Base-by-base conservation (phyloP, 352 stramenopile genomes). In the Thraustotheca clavata region DNA sequence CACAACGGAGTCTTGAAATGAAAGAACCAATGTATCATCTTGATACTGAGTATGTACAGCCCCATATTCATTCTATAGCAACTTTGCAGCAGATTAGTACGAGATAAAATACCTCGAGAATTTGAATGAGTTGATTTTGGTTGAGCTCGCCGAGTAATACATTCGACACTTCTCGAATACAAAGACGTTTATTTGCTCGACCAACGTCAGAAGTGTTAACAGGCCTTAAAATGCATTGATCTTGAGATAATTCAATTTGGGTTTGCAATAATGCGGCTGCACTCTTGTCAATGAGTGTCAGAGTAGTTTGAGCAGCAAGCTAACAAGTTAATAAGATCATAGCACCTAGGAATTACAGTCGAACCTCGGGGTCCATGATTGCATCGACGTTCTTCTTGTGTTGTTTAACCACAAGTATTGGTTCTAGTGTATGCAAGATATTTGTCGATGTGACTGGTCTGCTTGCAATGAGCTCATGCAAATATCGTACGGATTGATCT, bases 381-480 rank as follows among this genome's bases (percentile, higher is more conserved):
- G 83, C 86, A 60, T 91, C 83, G n/a, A 94, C 5, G 34, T 24
- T 75, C 69, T 93, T 93, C 54, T 94, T 94, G 7, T 79, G 77
- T 4, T 77, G 52, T 49, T 88, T 88, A 39, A 88, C 80, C 1
- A 94, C 69, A 27, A 80, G 47, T 36, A 91, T 76, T 0, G 86
- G 79, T 31, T 88, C 76, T 11, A 94, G 83, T n/a, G 43, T 55
- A 35, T 83, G 81, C 69, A 93, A 67, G 20, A 89, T 65, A 1
- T 80, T 92, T n/a, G 80, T 70, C 22, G 88, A 62, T 52, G 92
- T 83, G 2, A 69, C 79, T 68, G 91, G 90, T 8, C 74, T 66
- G 54, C 85, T 89, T n/a, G 78, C 73, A 0, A 80, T 85, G 29
- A 94, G 70, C 33, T 93, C 82, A 33, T 88, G 76, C 4, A 94